Evolutionary conservation across 2,329 filamentous ascomycete species (phyloP).

Genomic region (Curvularia sp.): DNA sequence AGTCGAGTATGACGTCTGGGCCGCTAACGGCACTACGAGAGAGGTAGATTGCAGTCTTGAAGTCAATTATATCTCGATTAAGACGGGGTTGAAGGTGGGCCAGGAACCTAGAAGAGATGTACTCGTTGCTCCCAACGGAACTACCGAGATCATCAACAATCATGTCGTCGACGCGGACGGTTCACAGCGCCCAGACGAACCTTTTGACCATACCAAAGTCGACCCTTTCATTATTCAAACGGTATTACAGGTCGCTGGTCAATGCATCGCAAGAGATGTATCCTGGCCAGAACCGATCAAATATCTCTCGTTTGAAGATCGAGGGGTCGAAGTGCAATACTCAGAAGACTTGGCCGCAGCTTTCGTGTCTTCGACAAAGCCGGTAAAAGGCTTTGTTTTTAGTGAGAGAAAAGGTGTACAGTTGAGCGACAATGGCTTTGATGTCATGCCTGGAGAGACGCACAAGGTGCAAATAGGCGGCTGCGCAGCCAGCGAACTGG

Average conservation of each 20-base stretch:
- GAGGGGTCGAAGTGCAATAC: conserved; percentile 53
- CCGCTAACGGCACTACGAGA: conserved; percentile 57
- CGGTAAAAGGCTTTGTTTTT: conserved; percentile 66
- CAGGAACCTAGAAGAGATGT: conserved; percentile 56
- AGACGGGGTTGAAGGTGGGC: conserved; percentile 60
- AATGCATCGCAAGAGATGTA: conserved; percentile 60
- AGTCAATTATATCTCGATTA: conserved; percentile 62
- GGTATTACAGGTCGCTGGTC: conserved; percentile 58
- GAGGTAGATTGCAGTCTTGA: conserved; percentile 56
- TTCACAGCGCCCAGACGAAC: background rate
- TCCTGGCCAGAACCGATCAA: conserved; percentile 69
- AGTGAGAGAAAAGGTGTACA: conserved; percentile 27
- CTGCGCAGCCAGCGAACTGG: conserved; percentile 13
- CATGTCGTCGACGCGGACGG: conserved; percentile 9
- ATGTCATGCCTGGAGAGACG: conserved; percentile 32
- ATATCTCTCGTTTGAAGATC: conserved; percentile 61
- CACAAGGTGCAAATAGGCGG: conserved; percentile 27
- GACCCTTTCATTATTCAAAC: conserved; percentile 62
- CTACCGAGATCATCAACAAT: conserved; percentile 59
- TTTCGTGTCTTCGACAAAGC: conserved; percentile 58
- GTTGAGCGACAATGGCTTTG: conserved; percentile 41
- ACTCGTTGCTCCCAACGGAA: conserved; percentile 60
- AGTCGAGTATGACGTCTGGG: conserved; percentile 61
- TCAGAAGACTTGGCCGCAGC: conserved; percentile 44
- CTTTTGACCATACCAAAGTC: conserved; percentile 57